Conservation (phyloP, 495 filamentous ascomycete genomes). For the Aspergillus taichungensis region DNA sequence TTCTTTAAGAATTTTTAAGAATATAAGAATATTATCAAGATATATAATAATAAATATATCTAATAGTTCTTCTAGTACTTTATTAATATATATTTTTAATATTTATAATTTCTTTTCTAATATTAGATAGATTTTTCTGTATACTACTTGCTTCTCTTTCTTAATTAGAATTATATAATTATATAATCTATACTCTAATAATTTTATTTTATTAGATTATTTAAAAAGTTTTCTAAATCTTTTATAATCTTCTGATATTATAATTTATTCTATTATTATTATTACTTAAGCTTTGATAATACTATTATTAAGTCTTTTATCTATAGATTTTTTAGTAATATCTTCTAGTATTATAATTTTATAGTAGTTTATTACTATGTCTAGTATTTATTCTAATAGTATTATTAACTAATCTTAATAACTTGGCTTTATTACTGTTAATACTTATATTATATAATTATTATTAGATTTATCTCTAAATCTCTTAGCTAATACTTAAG, state of each 20-base stretch:
- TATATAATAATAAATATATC: too few relatives aligned
- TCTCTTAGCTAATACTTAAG: slow-evolving; percentile 1
- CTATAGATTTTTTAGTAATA: not conserved
- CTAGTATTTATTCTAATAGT: slow-evolving; percentile 1
- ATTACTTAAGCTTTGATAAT: not conserved
- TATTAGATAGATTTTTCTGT: slow-evolving; percentile 11
- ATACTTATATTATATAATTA: slow-evolving; percentile 7
- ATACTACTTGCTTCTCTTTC: slow-evolving; percentile 3
- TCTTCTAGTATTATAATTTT: not conserved
- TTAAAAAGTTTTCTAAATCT: slow-evolving; percentile 6
- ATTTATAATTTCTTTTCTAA: slow-evolving; percentile 12
- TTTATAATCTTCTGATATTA: slow-evolving; percentile 2
- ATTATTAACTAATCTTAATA: not conserved
- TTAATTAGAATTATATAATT: slow-evolving; percentile 5
- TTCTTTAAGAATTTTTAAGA: too few relatives aligned
- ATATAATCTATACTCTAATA: slow-evolving; percentile 1
- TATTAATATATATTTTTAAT: slow-evolving; percentile 8
- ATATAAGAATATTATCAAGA: too few relatives aligned
- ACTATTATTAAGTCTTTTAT: not conserved
- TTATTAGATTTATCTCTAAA: not conserved
- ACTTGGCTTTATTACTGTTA: slow-evolving; percentile 4
- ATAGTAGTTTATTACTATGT: not conserved
- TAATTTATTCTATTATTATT: not conserved
- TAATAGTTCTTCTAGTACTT: too few relatives aligned
- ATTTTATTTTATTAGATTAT: not conserved